Evolutionary conservation across 2,329 filamentous ascomycete species (phyloP).

Genomic region (Blastomyces percursus): DNA sequence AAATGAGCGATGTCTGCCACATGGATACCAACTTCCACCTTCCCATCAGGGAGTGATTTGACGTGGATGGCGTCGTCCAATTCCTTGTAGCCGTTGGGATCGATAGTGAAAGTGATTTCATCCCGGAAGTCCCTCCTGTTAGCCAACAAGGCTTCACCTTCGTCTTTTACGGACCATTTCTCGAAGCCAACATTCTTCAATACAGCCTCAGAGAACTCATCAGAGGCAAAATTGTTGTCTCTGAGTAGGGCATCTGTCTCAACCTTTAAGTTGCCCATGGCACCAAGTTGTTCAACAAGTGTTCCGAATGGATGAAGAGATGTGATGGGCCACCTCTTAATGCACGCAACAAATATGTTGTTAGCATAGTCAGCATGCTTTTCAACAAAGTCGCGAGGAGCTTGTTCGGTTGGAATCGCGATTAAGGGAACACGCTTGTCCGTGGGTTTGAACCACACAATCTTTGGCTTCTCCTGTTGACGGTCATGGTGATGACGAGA

Average conservation of each 20-base stretch:
- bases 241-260: slow-evolving; percentile 94
- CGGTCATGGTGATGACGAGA: slow-evolving; percentile 67
- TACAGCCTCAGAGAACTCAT: slow-evolving; percentile 96
- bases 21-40: slow-evolving; percentile 89
- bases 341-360: slow-evolving; percentile 96
- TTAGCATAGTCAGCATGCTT: slow-evolving; percentile 97
- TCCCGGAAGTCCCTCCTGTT: slow-evolving; percentile 80
- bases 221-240: slow-evolving; percentile 97
- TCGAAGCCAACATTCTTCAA: slow-evolving; percentile 84
- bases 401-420: slow-evolving; percentile 95
- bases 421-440: slow-evolving; percentile 98
- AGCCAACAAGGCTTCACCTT: slow-evolving; percentile 62
- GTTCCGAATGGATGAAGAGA: slow-evolving; percentile 99
- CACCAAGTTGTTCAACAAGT: slow-evolving; percentile 88
- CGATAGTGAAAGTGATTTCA: slow-evolving; percentile 83
- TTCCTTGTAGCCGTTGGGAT: slow-evolving; percentile 76
- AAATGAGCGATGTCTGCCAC: slow-evolving; percentile 94
- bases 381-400: slow-evolving; percentile 94
- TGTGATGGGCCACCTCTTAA: slow-evolving; percentile 98
- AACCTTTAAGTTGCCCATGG: slow-evolving; percentile 94
- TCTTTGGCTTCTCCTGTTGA: slow-evolving; percentile 94
- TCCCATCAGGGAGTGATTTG: slow-evolving; percentile 70
- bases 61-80: slow-evolving; percentile 89
- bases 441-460: slow-evolving; percentile 99
- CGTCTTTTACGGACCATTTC: slow-evolving; percentile 77